phyloP scores from a whole-genome alignment of 2,329 filamentous ascomycete species.

The Aureobasidium sp. region DNA sequence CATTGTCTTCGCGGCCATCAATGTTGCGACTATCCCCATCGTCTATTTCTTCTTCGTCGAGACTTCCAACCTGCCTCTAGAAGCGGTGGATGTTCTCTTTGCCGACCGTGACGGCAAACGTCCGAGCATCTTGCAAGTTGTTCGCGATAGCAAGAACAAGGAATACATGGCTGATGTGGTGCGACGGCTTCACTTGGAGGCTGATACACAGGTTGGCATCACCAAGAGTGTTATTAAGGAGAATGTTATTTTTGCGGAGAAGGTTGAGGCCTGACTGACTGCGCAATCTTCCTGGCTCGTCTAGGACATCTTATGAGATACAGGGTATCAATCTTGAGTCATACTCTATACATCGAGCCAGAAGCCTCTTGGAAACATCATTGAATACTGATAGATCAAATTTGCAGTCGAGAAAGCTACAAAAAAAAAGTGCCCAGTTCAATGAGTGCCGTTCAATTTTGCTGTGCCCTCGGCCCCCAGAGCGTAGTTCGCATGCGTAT shows the following conservation, averaged over 20 bases:
- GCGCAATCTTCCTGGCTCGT: background rate
- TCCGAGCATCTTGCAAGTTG: background rate
- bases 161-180: background rate
- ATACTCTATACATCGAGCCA: no score
- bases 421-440: no score
- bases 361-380: no score
- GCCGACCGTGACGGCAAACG: constrained; percentile 9
- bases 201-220: constrained; percentile 14
- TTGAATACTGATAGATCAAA: no score
- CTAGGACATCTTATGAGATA: no score
- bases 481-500: no score
- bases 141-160: background rate
- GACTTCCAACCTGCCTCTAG: constrained; percentile 14
- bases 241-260: background rate
- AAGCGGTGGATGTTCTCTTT: constrained; percentile 18
- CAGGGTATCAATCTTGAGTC: no score
- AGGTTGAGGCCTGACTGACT: background rate
- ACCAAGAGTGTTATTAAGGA: background rate
- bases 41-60: constrained; percentile 40
- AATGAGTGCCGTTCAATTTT: no score
- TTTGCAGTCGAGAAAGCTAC: no score
- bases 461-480: no score
- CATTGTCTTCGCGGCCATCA: constrained; percentile 57
- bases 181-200: background rate
- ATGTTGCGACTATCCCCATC: constrained; percentile 50